phyloP scores from a whole-genome alignment of 2,329 filamentous ascomycete species.

The Cytospora paraplurivora region DNA sequence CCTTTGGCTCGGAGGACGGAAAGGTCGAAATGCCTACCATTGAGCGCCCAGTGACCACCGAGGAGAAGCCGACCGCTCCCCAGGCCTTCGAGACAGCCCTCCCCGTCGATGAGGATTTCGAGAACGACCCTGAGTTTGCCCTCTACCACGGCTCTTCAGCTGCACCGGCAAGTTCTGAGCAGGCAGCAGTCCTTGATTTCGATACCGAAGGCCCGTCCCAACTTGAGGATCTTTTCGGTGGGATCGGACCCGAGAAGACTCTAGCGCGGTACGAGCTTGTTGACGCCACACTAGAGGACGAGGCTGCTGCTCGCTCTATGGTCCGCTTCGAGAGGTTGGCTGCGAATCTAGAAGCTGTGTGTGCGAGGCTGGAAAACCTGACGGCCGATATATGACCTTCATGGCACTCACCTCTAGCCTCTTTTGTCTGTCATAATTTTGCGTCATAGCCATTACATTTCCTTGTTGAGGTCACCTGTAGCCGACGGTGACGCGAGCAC shows the following conservation, averaged over 20 bases:
- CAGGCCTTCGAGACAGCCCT: slow-evolving; percentile 35
- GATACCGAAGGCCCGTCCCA: slow-evolving; percentile 46
- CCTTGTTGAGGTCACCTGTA: slow-evolving; percentile 20
- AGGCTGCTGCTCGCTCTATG: slow-evolving; percentile 47
- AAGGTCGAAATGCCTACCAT: slow-evolving; percentile 60
- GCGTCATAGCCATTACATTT: slow-evolving; percentile 19
- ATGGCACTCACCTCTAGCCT: neutral
- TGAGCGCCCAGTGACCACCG: slow-evolving; percentile 45
- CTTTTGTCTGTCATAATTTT: neutral
- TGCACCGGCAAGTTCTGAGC: slow-evolving; percentile 30
- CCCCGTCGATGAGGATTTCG: slow-evolving; percentile 57
- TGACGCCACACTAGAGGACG: slow-evolving; percentile 55
- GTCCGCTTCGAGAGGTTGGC: slow-evolving; percentile 54
- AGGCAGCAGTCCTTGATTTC: slow-evolving; percentile 41
- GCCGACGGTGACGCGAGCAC: slow-evolving; percentile 13
- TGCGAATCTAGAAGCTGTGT: slow-evolving; percentile 41
- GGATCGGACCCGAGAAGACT: slow-evolving; percentile 65
- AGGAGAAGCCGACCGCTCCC: slow-evolving; percentile 36
- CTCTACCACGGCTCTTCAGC: slow-evolving; percentile 55
- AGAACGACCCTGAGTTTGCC: slow-evolving; percentile 63
- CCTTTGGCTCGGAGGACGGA: slow-evolving; percentile 49
- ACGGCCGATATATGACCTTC: slow-evolving; percentile 36
- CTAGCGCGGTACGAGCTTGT: slow-evolving; percentile 66
- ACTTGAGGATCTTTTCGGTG: slow-evolving; percentile 51
- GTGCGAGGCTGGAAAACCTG: slow-evolving; percentile 43